Evolutionary conservation across 139 green algal species (phyloP), one percentile per base, ranked within the genome.

Genomic region (Chlamydomonas schloesseri): DNA sequence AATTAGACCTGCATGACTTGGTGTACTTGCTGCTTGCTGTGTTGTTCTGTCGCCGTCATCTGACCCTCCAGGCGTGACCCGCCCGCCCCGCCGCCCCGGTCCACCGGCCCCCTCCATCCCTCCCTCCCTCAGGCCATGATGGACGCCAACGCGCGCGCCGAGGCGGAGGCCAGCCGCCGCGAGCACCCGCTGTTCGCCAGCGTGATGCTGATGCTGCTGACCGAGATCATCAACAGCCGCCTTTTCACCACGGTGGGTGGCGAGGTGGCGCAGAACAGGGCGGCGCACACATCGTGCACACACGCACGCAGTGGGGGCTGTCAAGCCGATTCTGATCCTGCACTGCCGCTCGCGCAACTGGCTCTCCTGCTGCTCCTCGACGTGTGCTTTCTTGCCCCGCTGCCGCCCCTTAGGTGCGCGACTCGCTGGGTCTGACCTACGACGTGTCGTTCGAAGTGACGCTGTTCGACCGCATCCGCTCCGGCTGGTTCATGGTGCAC

Each of bases 351-450:
- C n/a, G n/a, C n/a, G n/a, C n/a, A n/a, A n/a, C n/a, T n/a, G n/a
- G n/a, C n/a, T n/a, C n/a, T n/a, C n/a, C n/a, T n/a, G n/a, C n/a
- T n/a, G n/a, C n/a, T n/a, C n/a, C n/a, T n/a, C n/a, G n/a, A n/a
- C n/a, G n/a, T n/a, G n/a, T n/a, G n/a, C n/a, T n/a, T n/a, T n/a
- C 55, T 24, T 64, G 53, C 31, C 53, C 31, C 4, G 3, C 55
- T 57, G 23, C 74, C 28, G 2, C 29, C n/a, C 64, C 29, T 2
- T 20, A 93, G 70, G 94, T 98, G 71, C 91, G 98, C 9, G 98
- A 99, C 92, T 93, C 95, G 1, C 92, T 99, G 76, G 97, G 97
- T 23, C 93, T 99, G 65, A 99, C 98, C 1, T 99, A 99, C 81
- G 98, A 99, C 82, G 98, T 99, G 24, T 97, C 94, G 20, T 99